A percentile compares a stretch with the other conserved stretches of the same genome.
These are phyloP conservation scores for Alternaria ventricosa DNA, from an alignment of 2,329 filamentous ascomycete species.

Conservation along the genomic window DNA sequence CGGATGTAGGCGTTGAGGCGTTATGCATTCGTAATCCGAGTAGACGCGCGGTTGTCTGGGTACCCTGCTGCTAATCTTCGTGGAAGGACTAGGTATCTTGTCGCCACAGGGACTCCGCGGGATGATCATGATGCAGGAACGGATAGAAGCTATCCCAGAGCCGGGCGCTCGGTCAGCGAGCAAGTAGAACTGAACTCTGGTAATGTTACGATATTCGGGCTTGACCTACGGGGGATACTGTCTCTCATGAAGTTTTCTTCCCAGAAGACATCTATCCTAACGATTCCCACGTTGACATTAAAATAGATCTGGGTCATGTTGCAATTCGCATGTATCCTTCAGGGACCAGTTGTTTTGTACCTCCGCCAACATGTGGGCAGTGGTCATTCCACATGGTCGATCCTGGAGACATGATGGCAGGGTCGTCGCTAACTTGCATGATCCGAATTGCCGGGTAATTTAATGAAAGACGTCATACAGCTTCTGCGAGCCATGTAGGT, in stretches of 20 bases:
- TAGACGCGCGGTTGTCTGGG: neutral
- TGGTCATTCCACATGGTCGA: neutral
- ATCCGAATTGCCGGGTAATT: neutral
- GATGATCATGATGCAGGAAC: neutral
- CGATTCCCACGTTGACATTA: too few species aligned
- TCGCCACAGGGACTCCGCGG: neutral
- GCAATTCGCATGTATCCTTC: neutral
- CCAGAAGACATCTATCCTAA: too few species aligned
- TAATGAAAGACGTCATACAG: neutral
- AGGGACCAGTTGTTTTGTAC: neutral
- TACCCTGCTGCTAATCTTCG: neutral
- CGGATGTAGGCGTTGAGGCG: neutral
- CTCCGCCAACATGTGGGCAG: neutral
- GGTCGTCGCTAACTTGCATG: neutral
- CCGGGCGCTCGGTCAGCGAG: neutral
- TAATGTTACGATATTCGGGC: too few species aligned
- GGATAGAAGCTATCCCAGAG: neutral
- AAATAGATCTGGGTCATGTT: too few species aligned
- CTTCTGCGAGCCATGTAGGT: neutral
- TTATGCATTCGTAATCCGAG: neutral
- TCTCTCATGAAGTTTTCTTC: too few species aligned
- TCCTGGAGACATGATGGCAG: neutral
- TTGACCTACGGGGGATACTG: too few species aligned
- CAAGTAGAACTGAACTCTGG: too few species aligned
- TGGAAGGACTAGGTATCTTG: neutral